These are phyloP conservation scores for Cladophialophora psammophila DNA, from an alignment of 2,329 filamentous ascomycete species.

Conservation along the genomic window DNA sequence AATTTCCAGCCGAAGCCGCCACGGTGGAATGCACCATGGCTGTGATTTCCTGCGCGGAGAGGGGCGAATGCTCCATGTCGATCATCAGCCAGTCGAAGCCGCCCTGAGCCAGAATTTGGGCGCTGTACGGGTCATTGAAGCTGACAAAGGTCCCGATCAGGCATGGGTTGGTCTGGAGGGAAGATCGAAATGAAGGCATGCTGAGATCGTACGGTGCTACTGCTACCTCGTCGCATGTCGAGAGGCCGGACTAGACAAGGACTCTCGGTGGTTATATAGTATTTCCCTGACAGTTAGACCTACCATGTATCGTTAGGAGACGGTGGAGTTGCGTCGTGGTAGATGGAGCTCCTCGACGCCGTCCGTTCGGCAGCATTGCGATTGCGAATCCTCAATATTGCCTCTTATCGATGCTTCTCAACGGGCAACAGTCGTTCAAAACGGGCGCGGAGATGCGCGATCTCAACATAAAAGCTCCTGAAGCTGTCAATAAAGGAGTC, in stretches of 20 bases:
- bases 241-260: background rate
- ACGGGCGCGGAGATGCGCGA: conserved; percentile 13
- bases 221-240: background rate
- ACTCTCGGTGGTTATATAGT: background rate
- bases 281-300: background rate
- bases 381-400: background rate
- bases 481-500: background rate
- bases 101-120: conserved; percentile 49
- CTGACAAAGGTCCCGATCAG: conserved; percentile 22
- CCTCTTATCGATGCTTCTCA: background rate
- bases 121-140: conserved; percentile 21
- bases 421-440: conserved; percentile 11
- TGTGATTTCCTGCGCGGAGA: conserved; percentile 51
- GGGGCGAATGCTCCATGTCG: conserved; percentile 64
- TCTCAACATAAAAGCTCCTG: background rate
- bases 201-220: background rate
- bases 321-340: background rate
- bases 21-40: conserved; percentile 51
- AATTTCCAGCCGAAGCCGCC: conserved; percentile 48
- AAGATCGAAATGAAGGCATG: conserved; percentile 15
- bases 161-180: background rate
- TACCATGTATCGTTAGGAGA: background rate
- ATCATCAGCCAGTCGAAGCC: conserved; percentile 63
- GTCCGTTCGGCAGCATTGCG: background rate
- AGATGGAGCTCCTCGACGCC: background rate